A percentile compares a stretch with the other conserved stretches of the same genome.
phyloP scores from a whole-genome alignment of 495 filamentous ascomycete species.

The Schizothecium vesticola region DNA sequence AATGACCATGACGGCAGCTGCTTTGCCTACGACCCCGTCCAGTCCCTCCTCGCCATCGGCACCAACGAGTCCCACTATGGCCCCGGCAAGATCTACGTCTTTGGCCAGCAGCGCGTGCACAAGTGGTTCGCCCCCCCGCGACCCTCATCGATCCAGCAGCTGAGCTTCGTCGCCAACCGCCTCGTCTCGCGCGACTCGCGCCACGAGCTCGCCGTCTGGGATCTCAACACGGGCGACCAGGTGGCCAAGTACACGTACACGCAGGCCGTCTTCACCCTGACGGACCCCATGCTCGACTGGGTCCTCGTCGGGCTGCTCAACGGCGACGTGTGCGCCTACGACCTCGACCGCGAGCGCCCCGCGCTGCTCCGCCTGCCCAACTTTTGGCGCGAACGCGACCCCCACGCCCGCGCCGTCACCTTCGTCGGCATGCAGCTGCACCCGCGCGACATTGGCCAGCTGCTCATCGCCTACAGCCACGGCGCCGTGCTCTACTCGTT shows the following conservation, averaged over 20 bases:
- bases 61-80: constrained; percentile 77
- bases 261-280: constrained; percentile 63
- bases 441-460: constrained; percentile 85
- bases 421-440: constrained; percentile 74
- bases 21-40: constrained; percentile 85
- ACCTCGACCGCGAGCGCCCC: constrained; percentile 73
- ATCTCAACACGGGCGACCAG: constrained; percentile 55
- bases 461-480: constrained; percentile 80
- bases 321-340: constrained; percentile 82
- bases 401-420: constrained; percentile 26
- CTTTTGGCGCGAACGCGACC: constrained; percentile 67
- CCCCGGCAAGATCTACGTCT: constrained; percentile 80
- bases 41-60: constrained; percentile 89
- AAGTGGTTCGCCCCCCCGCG: constrained; percentile 67
- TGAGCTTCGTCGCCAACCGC: constrained; percentile 59
- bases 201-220: constrained; percentile 77
- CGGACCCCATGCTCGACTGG: constrained; percentile 88
- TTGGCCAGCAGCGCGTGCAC: constrained; percentile 75
- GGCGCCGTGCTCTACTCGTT: constrained; percentile 88
- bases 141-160: constrained; percentile 29
- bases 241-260: constrained; percentile 64
- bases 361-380: constrained; percentile 77
- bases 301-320: constrained; percentile 70
- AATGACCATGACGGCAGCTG: constrained; percentile 41
- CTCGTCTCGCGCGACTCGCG: constrained; percentile 76